Evolutionary conservation across 139 green algal species (phyloP), one percentile per base, ranked within the genome.

Genomic region (Astrephomene gubernaculifera): DNA sequence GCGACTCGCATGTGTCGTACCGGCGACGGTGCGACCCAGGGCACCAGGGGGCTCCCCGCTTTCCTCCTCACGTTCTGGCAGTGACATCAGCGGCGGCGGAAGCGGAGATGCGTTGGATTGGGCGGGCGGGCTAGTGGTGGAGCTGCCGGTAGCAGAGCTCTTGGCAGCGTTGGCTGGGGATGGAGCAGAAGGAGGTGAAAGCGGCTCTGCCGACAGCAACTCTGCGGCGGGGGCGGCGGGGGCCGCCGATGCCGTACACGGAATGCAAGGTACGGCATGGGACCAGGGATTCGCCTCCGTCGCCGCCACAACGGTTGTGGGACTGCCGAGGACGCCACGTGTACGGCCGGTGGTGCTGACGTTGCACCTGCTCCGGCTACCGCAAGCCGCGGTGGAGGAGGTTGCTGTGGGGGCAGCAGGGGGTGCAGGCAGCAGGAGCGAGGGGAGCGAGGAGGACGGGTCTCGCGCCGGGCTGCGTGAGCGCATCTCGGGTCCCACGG

Each of bases 331-430:
- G n/a, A n/a, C n/a, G n/a, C n/a, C n/a, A n/a, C n/a, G n/a, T n/a
- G n/a, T n/a, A n/a, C 65, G 65, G 65, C 12, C 65, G 2, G 36
- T 49, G 14, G 35, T 72, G 35, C 5, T 72, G 35, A 49, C 65
- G 65, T 14, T 72, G 65, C 65, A 72, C 65, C 65, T 72, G 65
- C 65, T 72, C 12, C 61, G 61, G n/a, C n/a, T n/a, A n/a, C n/a
- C n/a, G n/a, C n/a, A n/a, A 17, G 12, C 49, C 49, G 49, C 49
- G 49, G 49, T 57, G 49, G 49, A 12, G 49, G 14, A 12, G 49
- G 49, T 17, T 12, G 49, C 49, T 25, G 12, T 17, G 49, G 49
- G 14, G 49, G 49, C 49, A 17, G 49, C 17, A 57, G 49, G 14
- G 49, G 49, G 14, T 12, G 49, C 49, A 57, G 49, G 49, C 49